phyloP scores from a whole-genome alignment of 345 rosid species.

The Erucastrum elatum region DNA sequence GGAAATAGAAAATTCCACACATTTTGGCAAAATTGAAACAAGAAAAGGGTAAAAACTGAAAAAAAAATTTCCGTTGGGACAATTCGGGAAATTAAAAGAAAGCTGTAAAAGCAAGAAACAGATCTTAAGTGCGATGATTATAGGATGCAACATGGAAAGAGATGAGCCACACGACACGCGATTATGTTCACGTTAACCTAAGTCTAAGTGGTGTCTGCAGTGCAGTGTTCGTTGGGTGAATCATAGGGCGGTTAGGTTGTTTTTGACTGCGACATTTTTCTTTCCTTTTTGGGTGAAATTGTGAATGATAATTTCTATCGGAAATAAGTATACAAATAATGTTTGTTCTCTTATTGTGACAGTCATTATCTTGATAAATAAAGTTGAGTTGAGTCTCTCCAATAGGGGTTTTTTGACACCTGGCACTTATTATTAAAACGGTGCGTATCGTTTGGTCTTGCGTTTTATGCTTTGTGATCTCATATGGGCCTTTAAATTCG shows the following conservation, averaged over 20 bases:
- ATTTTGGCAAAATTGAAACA: background rate
- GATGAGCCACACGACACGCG: slow-evolving; percentile 21
- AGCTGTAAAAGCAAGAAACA: background rate
- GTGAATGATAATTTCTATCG: background rate
- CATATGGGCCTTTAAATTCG: no score
- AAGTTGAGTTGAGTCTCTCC: no score
- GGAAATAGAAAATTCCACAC: background rate
- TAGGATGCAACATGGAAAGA: slow-evolving; percentile 26
- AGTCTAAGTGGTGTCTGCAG: slow-evolving; percentile 18
- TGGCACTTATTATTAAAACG: no score
- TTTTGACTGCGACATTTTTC: slow-evolving; percentile 1
- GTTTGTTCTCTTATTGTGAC: background rate
- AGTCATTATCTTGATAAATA: no score
- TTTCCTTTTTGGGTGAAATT: background rate
- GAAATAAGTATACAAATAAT: background rate
- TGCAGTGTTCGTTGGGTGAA: slow-evolving; percentile 21
- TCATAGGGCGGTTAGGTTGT: slow-evolving; percentile 20
- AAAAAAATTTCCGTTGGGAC: background rate
- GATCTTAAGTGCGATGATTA: background rate
- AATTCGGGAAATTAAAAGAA: slow-evolving; percentile 12
- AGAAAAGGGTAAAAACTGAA: background rate
- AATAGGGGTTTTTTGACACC: no score
- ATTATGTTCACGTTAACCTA: background rate
- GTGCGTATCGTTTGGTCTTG: no score
- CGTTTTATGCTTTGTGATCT: no score